Evolutionary conservation across 2,329 filamentous ascomycete genomes (phyloP), one percentile per base, ranked within the genome.

Genomic region (Blumeria hordei): DNA sequence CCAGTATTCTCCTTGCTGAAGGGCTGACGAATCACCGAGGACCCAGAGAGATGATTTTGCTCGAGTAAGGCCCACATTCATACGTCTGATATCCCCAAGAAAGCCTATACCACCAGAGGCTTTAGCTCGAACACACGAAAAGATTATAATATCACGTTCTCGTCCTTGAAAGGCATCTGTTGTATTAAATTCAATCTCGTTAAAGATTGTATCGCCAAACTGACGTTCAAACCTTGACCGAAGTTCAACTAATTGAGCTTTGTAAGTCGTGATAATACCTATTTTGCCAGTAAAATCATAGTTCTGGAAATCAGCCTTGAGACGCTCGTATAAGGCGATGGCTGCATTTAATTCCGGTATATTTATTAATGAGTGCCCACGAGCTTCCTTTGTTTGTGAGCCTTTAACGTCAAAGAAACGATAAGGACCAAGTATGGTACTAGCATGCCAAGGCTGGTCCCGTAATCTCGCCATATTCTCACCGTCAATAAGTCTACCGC

Each of bases 11-110:
- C 92, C 92, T 64, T 93, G 84, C 28, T 83, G 73, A 54, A 98
- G 74, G 36, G 88, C 87, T 56, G 83, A 76, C 0, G 92, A 92
- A 67, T 96, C 93, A 60, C 92, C 92, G 32, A 98, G 75, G 56
- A 98, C 90, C 85, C 90, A 98, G 9, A 98, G 75, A 36, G 90
- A 95, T 9, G 86, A 94, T 68, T 94, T 95, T 5, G 92, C 93
- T 72, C 92, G 83, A 21, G 92, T 98, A 57, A 98, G 74, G 70
- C 92, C 92, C 64, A 98, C 92, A 68, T 98, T 98, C 93, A 98
- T 96, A 74, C 92, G 90, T 57, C 92, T 81, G 64, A 98, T 94
- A 67, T 98, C 92, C 55, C 86, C 85, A 76, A 98, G 83, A 78
- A 98, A 98, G 74, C 92, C 92, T 64, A 98, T 94, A 63, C 90